Percentiles rank a stretch among this genome's conserved stretches.
Conservation (phyloP, 1,284 basidiomycete genomes). For the Heliocybe sulcata region DNA sequence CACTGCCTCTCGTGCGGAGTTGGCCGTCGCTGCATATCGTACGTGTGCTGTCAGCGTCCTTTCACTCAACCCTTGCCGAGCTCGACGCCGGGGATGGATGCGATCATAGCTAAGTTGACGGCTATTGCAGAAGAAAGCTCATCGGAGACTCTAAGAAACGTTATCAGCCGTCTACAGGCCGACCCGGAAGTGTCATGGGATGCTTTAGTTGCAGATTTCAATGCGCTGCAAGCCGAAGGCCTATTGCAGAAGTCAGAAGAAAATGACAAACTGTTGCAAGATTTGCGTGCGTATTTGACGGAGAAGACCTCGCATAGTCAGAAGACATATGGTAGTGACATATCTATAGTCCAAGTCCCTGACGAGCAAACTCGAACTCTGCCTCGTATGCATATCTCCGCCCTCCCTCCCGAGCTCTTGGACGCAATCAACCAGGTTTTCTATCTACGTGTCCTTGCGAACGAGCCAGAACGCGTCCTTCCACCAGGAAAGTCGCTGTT, state of each 20-base stretch:
- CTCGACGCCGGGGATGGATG: background rate
- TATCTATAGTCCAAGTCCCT: constrained; percentile 16
- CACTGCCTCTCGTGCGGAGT: background rate
- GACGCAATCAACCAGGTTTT: constrained; percentile 48
- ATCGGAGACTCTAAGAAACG: background rate
- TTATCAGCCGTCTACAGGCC: background rate
- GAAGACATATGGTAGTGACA: constrained; percentile 1
- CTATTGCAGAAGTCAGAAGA: background rate
- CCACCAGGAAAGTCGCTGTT: constrained; percentile 64
- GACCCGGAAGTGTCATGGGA: background rate
- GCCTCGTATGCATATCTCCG: constrained; percentile 20
- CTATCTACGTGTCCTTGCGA: constrained; percentile 57
- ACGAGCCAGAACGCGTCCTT: constrained; percentile 46
- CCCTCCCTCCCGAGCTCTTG: constrained; percentile 45
- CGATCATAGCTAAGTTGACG: background rate
- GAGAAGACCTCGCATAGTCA: background rate
- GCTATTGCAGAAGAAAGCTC: background rate
- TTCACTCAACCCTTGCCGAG: background rate
- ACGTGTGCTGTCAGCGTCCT: background rate
- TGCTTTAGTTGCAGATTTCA: background rate
- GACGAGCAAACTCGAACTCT: constrained; percentile 18
- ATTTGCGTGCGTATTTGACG: background rate
- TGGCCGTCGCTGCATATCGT: background rate
- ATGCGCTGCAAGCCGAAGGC: background rate
- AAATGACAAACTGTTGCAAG: background rate